Evolutionary conservation across 2,329 filamentous ascomycete genomes (phyloP).

Genomic region (Coniochaeta prunicola): DNA sequence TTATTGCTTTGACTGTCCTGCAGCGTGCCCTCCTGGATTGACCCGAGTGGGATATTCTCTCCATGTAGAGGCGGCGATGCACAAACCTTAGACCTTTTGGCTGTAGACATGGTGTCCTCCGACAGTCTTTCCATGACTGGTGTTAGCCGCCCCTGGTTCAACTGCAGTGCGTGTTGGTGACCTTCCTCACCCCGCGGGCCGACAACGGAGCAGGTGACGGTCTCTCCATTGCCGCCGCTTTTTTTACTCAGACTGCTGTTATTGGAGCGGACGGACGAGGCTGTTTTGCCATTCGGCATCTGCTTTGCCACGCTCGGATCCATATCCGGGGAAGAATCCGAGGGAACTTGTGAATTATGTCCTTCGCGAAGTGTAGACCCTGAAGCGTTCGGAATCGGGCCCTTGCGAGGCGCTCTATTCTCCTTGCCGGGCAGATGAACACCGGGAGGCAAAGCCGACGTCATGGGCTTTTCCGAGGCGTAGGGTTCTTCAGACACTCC

Average conservation of each 20-base stretch:
- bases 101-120: not conserved
- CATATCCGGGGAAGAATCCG: not conserved
- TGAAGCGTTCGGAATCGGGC: not conserved
- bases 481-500: not conserved
- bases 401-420: not conserved
- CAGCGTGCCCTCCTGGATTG: not conserved
- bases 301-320: not conserved
- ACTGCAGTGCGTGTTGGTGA: no score
- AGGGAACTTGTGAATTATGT: not conserved
- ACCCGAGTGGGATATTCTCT: not conserved
- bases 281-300: not conserved
- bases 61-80: not conserved
- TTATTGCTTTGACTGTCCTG: not conserved
- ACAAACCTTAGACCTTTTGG: not conserved
- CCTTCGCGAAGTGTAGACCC: not conserved
- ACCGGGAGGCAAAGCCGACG: not conserved
- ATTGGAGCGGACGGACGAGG: not conserved
- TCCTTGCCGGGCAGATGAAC: not conserved
- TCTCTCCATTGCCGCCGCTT: not conserved
- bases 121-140: not conserved
- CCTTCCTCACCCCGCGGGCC: not conserved
- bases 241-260: not conserved
- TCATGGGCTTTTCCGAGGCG: not conserved
- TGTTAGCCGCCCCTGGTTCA: not conserved
- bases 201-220: not conserved